A percentile compares a stretch with the other conserved stretches of the same genome.
These are phyloP conservation scores for Aegilops sharonensis DNA, from an alignment of 176 grass and related monocot species.

Conservation along the genomic window DNA sequence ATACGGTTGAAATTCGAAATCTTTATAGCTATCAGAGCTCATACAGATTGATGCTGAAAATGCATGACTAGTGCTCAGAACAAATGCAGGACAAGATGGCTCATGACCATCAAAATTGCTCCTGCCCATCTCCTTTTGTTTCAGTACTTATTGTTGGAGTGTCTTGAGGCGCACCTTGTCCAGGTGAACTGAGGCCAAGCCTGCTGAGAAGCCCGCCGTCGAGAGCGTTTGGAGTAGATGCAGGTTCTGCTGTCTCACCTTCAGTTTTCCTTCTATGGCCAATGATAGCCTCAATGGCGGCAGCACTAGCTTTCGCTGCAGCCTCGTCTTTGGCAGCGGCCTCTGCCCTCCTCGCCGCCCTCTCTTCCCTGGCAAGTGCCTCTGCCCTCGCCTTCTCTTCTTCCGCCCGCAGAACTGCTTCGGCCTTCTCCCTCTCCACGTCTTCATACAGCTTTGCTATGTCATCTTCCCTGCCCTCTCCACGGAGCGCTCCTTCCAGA, in stretches of 20 bases:
- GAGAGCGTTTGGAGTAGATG: not conserved
- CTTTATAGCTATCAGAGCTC: not conserved
- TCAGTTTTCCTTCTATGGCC: conserved; percentile 59
- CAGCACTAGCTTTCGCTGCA: conserved; percentile 74
- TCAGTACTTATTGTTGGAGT: not conserved
- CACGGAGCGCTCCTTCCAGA: conserved; percentile 46
- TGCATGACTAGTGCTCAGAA: not conserved
- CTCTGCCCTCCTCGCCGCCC: conserved; percentile 65
- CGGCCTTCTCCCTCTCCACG: conserved; percentile 65
- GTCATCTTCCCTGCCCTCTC: conserved; percentile 62
- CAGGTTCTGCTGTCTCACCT: conserved; percentile 16
- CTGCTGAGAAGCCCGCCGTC: conserved; percentile 34
- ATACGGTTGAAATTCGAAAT: not conserved
- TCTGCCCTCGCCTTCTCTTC: conserved; percentile 68
- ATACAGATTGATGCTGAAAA: conserved; percentile 10
- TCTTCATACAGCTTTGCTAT: conserved; percentile 62
- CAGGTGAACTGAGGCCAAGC: conserved; percentile 30
- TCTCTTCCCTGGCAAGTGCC: conserved; percentile 70
- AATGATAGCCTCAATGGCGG: conserved; percentile 72
- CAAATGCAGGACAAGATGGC: not conserved
- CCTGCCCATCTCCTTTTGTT: conserved; percentile 12
- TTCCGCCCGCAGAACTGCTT: conserved; percentile 41
- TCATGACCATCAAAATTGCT: conserved; percentile 3
- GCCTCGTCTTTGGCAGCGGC: conserved; percentile 63
- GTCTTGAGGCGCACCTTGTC: conserved; percentile 25